phyloP scores from a whole-genome alignment of 768 basidiomycete genomes.

The Rubroboletus satanas region DNA sequence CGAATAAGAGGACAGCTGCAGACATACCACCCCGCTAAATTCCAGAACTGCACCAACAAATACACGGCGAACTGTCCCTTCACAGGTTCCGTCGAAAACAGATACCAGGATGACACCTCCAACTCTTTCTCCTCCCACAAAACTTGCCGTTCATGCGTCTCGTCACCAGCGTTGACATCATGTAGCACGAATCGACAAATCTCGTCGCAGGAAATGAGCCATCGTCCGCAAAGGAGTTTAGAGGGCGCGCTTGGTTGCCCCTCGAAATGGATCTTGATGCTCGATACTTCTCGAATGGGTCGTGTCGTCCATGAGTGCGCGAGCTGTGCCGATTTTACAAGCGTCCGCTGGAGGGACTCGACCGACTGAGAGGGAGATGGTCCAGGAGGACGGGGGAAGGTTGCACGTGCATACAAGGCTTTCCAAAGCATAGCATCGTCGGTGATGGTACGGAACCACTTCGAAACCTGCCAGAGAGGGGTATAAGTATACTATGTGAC shows the following conservation, averaged over 20 bases:
- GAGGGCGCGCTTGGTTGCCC: accelerated
- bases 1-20: not conserved
- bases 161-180: not conserved
- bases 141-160: not conserved
- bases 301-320: conserved; percentile 4
- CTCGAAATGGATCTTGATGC: not conserved
- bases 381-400: not conserved
- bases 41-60: not conserved
- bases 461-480: conserved; percentile 5
- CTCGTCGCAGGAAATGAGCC: not conserved
- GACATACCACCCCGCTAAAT: not conserved
- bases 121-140: not conserved
- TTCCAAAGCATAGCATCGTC: not conserved
- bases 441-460: not conserved
- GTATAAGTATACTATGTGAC: not conserved
- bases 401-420: not conserved
- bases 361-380: not conserved
- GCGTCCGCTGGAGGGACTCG: not conserved
- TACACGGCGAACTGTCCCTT: not conserved
- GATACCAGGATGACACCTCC: not conserved
- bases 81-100: not conserved
- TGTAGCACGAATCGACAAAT: not conserved
- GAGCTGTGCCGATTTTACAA: not conserved
- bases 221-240: conserved; percentile 2
- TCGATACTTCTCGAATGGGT: not conserved